Evolutionary conservation across 257 asterid species (phyloP), one percentile per base, ranked within the genome.

Genomic region (Primulina huaijiensis): DNA sequence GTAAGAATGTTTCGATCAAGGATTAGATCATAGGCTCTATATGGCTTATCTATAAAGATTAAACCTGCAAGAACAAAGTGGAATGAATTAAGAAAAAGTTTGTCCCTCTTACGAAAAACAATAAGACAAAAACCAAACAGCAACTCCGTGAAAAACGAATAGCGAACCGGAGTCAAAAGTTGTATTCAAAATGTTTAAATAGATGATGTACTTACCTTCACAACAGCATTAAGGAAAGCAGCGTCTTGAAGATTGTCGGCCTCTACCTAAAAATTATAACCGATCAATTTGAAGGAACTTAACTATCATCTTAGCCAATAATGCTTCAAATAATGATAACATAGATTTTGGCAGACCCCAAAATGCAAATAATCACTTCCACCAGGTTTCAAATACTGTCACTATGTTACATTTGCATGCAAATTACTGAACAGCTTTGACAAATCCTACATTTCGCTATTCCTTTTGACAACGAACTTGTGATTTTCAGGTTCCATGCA

Each of bases 151-250:
- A 43, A 53, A 62, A 31, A 9, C 55, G 43, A 60, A 43, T 46
- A 8, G 7, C 67, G 29, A 64, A 31, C 25, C n/a, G 30, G 59
- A 62, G 43, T 12, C 57, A 10, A 25, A 68, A 60, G 11, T 62
- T 37, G 33, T 60, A 72, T n/a, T 50, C 8, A 75, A 57, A 71
- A 67, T 25, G 33, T 71, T 19, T 17, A 50, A 5, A 33, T 68
- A 62, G 17, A 43, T 5, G 50, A 52, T 8, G 70, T 30, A 58
- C 62, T 72, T 74, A 92, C 98, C 98, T 92, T 92, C 20, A 90
- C 98, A 72, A 92, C 98, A 61, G 97, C 96, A 74, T 82, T 89
- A 50, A 92, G 90, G 79, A 84, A 87, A 75, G 88, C 76, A 21
- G 95, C 86, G 77, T 90, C 82, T 50, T 88, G 97, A 77, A 92